These are phyloP conservation scores for Apiospora koreana DNA, from an alignment of 2,329 filamentous ascomycete genomes.

Conservation along the genomic window DNA sequence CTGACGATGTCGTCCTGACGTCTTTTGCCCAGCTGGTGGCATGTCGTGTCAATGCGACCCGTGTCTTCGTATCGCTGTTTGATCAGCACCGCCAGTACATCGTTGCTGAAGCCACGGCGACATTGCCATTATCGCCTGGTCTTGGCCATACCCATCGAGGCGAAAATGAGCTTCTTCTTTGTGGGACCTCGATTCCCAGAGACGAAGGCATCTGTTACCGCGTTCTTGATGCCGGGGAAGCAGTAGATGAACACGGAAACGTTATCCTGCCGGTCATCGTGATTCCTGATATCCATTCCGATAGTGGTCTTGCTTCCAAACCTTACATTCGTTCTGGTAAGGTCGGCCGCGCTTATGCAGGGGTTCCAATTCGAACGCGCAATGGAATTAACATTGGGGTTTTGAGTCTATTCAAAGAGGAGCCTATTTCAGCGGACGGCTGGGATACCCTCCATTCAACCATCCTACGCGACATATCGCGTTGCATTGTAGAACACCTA, in stretches of 20 bases:
- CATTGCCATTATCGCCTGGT: slow-evolving; percentile 29
- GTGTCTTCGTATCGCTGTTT: slow-evolving; percentile 53
- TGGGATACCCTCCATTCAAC: not conserved
- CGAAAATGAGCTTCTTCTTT: slow-evolving; percentile 23
- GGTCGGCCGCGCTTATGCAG: slow-evolving; percentile 16
- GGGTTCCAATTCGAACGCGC: slow-evolving; percentile 17
- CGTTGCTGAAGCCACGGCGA: slow-evolving; percentile 50
- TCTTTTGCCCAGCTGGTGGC: slow-evolving; percentile 51
- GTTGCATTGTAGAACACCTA: slow-evolving; percentile 17
- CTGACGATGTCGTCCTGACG: slow-evolving; percentile 36
- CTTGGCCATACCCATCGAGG: slow-evolving; percentile 23
- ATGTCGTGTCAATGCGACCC: slow-evolving; percentile 40
- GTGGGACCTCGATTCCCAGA: slow-evolving; percentile 31
- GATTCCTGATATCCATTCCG: slow-evolving; percentile 32
- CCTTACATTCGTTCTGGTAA: slow-evolving; percentile 17
- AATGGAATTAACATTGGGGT: slow-evolving; percentile 21
- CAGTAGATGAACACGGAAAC: not conserved
- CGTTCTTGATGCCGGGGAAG: slow-evolving; percentile 19
- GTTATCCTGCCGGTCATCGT: slow-evolving; percentile 33
- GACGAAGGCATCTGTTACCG: slow-evolving; percentile 31
- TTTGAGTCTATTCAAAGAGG: slow-evolving; percentile 14
- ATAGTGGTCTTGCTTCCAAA: slow-evolving; percentile 31
- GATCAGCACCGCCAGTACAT: slow-evolving; percentile 49
- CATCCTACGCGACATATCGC: slow-evolving; percentile 19
- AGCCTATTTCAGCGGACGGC: not conserved